Percentiles rank a stretch among this genome's conserved stretches.
Evolutionary conservation across 1,284 basidiomycete genomes (phyloP).

Genomic region (Taiwanofungus camphoratus): DNA sequence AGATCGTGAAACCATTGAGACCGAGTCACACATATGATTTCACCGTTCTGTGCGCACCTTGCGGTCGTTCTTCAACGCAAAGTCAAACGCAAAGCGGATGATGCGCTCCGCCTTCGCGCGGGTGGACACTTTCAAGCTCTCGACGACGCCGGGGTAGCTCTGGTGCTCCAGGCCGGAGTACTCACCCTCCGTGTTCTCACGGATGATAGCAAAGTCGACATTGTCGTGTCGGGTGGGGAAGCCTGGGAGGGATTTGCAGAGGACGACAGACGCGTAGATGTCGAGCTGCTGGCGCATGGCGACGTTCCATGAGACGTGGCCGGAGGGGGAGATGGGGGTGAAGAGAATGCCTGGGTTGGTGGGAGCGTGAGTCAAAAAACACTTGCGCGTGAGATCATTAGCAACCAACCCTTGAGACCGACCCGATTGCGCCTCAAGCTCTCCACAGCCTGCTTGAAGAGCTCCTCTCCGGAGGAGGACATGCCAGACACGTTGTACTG

Average conservation of each 20-base stretch:
- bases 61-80: constrained; percentile 97
- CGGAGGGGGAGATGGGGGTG: constrained; percentile 94
- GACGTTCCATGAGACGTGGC: constrained; percentile 99
- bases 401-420: constrained; percentile 87
- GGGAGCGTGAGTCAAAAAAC: constrained; percentile 1
- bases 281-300: constrained; percentile 99
- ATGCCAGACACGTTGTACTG: constrained; percentile 98
- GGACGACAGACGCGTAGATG: constrained; percentile 97
- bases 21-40: too few relatives aligned
- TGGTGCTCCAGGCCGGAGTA: constrained; percentile 99
- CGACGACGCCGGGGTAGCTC: constrained; percentile 97
- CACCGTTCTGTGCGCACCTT: constrained; percentile 51
- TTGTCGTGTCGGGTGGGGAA: constrained; percentile 94
- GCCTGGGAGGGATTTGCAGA: constrained; percentile 98
- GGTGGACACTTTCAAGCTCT: constrained; percentile 97
- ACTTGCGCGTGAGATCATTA: background rate
- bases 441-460: constrained; percentile 98
- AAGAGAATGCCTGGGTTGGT: constrained; percentile 82
- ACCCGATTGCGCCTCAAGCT: constrained; percentile 96
- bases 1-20: too few relatives aligned
- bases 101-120: constrained; percentile 96
- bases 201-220: constrained; percentile 99
- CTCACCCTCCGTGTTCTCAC: constrained; percentile 99
- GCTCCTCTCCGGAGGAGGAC: constrained; percentile 88
- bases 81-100: constrained; percentile 96